Evolutionary conservation across 1,284 basidiomycete species (phyloP), one percentile per base, ranked within the genome.

Genomic region (Baeospora myosura): DNA sequence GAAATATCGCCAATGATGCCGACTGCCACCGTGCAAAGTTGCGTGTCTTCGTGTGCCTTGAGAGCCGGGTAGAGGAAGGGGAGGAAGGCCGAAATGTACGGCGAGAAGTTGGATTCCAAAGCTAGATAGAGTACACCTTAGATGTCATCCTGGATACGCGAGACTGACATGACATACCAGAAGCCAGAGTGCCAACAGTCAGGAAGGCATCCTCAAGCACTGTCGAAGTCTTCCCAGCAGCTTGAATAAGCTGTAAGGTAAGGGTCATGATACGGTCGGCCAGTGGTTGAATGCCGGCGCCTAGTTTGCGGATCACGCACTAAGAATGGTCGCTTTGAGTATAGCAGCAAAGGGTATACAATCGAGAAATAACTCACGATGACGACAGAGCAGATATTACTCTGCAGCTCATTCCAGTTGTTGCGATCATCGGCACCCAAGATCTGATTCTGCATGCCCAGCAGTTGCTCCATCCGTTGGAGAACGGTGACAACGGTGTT

Each of bases 341-440:
- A 14, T 31, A 26, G 40, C 11, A 45, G 14, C 16, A 31, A 21
- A 38, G 44, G 5, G 20, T 31, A 14, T 16, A 16, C 18, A 4
- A 35, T 11, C 24, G 16, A 34, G 26, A 31, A 33, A 42, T 25
- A 12, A 69, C 84, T 58, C 55, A 89, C 88, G 41, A 89, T 87
- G 44, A 92, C 71, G 36, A 96, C 88, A 47, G 86, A 85, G 64
- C 93, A 97, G 56, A 98, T 78, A 65, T 95, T 96, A 65, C 90
- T 88, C 63, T 98, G 94, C 31, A 99, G 72, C 62, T 99, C 95
- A 59, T 94, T 95, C 92, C 95, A 98, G 71, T 98, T 98, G 66
- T 95, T 95, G 51, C 91, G 81, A 61, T 99, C 95, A 63, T 99
- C 95, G 32, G 86, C 74, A 40, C 95, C 96, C 34, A 99, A 72